Evolutionary conservation across 1,284 basidiomycete species (phyloP), one percentile per base, ranked within the genome.

Genomic region (Cerioporus squamosus): DNA sequence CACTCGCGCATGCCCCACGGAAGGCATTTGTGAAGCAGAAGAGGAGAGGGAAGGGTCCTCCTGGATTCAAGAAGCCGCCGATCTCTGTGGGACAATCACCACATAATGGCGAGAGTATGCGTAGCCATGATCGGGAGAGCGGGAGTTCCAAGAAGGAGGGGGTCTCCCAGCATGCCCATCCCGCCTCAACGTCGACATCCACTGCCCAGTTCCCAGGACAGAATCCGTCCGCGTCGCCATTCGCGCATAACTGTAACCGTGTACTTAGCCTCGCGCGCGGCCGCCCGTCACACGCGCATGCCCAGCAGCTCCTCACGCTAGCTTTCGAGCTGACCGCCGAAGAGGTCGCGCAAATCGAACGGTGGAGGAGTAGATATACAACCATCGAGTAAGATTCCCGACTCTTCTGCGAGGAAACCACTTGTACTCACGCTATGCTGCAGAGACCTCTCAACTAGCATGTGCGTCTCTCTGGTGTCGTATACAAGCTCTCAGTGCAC

Each of bases 401-500:
- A 12, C 9, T 4, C 6, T 23, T 6, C 9, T 36, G 1, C 12
- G 14, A 10, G 5, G 33, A 10, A 15, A 36, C 3, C 14, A n/a
- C n/a, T n/a, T n/a, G 14, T 15, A 3, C 33, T 36, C 8, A 36
- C 33, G 10, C 33, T 12, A 6, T 36, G 10, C 8, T 31, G 18
- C 38, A 64, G 63, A 18, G 60, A 61, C 18, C 38, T 62, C 3
- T 51, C 57, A 2, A 44, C 43, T 36, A 58, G 52, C 46, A 51
- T 61, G 29, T 64, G 63, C 29, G 33, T 62, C 18, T 60, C 63
- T 17, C 39, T 64, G 1, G 60, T 51, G 20, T 55, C 55, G 7
- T 64, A 51, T 40, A 23, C 49, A 1, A 14, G 44, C 9, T 40
- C 57, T 1, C 60, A 59, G 33, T 60, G 49, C 39, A 42, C 46